Conservation (phyloP, 2,329 filamentous ascomycete genomes). For the Exophiala mesophila region DNA sequence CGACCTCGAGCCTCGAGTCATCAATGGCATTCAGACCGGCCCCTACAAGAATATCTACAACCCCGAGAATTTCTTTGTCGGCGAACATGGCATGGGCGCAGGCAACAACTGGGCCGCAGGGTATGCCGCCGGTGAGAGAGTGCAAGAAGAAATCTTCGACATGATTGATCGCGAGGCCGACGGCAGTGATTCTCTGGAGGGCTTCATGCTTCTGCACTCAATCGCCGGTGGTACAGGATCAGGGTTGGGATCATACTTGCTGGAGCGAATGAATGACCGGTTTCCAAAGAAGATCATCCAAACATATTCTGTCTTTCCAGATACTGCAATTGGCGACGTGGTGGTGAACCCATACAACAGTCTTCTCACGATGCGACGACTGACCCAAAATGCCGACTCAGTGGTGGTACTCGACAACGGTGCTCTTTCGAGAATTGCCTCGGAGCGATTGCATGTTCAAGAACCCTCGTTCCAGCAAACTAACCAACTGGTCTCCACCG, state of each 20-base stretch:
- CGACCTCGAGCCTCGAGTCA: conserved; percentile 86
- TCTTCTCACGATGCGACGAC: conserved; percentile 78
- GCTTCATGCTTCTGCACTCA: conserved; percentile 98
- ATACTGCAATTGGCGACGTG: conserved; percentile 84
- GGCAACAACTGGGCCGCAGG: conserved; percentile 99
- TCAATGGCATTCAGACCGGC: conserved; percentile 86
- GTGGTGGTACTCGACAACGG: conserved; percentile 97
- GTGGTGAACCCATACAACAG: conserved; percentile 99
- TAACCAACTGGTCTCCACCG: conserved; percentile 92
- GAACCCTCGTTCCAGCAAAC: conserved; percentile 96
- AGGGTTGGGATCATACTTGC: conserved; percentile 87
- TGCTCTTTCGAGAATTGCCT: conserved; percentile 86
- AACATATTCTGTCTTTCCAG: conserved; percentile 97
- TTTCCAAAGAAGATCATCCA: conserved; percentile 99
- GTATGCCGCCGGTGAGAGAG: conserved; percentile 83
- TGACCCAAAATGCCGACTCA: conserved; percentile 95
- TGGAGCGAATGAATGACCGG: conserved; percentile 91
- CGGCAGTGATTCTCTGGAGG: conserved; percentile 94
- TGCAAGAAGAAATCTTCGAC: conserved; percentile 96
- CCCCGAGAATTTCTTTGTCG: conserved; percentile 96
- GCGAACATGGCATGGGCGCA: conserved; percentile 86
- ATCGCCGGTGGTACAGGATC: conserved; percentile 96
- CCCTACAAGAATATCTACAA: conserved; percentile 99
- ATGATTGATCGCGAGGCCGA: conserved; percentile 99
- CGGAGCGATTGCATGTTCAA: conserved; percentile 89